Conservation (phyloP, 306 rosid species). For the Corylus americana region DNA sequence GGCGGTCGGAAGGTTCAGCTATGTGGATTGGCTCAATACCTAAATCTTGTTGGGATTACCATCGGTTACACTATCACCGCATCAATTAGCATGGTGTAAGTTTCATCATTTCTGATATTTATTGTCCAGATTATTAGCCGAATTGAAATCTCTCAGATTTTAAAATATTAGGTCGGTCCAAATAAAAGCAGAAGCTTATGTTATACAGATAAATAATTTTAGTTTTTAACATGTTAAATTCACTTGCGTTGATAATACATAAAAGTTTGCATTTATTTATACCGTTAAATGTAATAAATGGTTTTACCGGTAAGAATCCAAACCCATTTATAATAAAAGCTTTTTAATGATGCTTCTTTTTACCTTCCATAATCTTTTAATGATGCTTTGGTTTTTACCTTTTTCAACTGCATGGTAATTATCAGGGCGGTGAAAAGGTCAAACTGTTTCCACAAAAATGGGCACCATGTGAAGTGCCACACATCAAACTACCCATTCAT, state of each 20-base stretch:
- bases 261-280: too few relatives aligned
- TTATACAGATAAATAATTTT: too few relatives aligned
- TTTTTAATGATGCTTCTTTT: not conserved
- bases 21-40: conserved; percentile 90
- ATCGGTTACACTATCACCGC: conserved; percentile 97
- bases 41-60: conserved; percentile 76
- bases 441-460: conserved; percentile 82
- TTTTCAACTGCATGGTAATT: not conserved
- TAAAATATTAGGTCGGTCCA: too few relatives aligned
- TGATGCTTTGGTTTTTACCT: not conserved
- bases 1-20: conserved; percentile 83
- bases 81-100: conserved; percentile 96
- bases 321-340: too few relatives aligned
- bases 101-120: not conserved
- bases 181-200: too few relatives aligned
- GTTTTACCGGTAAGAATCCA: too few relatives aligned
- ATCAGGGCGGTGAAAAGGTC: conserved; percentile 87
- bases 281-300: too few relatives aligned
- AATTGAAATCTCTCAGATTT: too few relatives aligned
- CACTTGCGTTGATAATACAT: too few relatives aligned
- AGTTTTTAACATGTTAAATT: too few relatives aligned
- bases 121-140: too few relatives aligned
- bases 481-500: conserved; percentile 69
- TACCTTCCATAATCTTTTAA: too few relatives aligned
- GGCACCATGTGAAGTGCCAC: conserved; percentile 56